phyloP scores from a whole-genome alignment of 2,329 filamentous ascomycete genomes.

The Trichoderma citrinoviride region DNA sequence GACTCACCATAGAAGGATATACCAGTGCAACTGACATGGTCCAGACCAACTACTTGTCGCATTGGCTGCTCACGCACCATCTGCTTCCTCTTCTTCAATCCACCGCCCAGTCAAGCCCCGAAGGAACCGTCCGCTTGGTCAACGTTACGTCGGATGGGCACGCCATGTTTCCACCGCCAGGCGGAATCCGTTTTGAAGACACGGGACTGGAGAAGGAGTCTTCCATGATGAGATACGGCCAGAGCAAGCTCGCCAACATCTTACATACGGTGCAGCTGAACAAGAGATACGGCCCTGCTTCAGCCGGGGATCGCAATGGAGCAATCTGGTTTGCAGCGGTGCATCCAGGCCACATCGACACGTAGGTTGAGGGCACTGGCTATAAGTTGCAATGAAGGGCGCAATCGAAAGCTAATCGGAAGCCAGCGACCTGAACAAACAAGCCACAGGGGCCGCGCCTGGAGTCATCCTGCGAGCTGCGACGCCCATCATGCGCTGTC shows the following conservation, averaged over 20 bases:
- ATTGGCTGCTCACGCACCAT: constrained; percentile 42
- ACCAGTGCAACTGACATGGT: background rate
- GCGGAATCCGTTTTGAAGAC: constrained; percentile 27
- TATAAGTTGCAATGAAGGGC: background rate
- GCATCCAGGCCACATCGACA: constrained; percentile 24
- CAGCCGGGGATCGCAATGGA: background rate
- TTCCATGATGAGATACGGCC: constrained; percentile 39
- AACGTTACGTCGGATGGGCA: constrained; percentile 29
- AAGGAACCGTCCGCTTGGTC: constrained; percentile 24
- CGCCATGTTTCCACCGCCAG: constrained; percentile 19
- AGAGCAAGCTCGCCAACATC: constrained; percentile 49
- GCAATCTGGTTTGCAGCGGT: constrained; percentile 17
- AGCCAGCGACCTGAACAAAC: constrained; percentile 24
- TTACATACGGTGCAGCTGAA: constrained; percentile 43
- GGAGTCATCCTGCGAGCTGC: constrained; percentile 22
- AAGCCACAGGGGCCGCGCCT: constrained; percentile 23
- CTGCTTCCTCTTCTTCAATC: constrained; percentile 38
- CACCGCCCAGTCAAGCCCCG: constrained; percentile 29
- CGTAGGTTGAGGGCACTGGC: background rate
- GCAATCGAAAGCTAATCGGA: background rate
- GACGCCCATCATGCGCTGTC: constrained; percentile 24
- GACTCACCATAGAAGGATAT: no score
- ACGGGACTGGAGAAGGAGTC: constrained; percentile 14
- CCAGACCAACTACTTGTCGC: constrained; percentile 44
- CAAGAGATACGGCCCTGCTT: constrained; percentile 32